phyloP scores from a whole-genome alignment of 2,329 filamentous ascomycete genomes.

The Rutstroemia sp. region DNA sequence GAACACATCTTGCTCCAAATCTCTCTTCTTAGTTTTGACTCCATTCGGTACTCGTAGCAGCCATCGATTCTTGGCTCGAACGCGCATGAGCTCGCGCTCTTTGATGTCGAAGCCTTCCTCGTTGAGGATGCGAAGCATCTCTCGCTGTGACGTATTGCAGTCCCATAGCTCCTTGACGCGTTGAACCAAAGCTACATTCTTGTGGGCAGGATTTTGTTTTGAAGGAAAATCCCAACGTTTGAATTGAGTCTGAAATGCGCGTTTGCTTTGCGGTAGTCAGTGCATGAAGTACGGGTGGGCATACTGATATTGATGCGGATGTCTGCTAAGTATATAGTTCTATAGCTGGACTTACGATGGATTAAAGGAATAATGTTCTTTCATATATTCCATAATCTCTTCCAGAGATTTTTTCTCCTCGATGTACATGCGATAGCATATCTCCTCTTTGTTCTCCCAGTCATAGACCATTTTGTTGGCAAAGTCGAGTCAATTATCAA shows the following conservation, averaged over 20 bases:
- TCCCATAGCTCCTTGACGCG: conserved; percentile 75
- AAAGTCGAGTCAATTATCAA: background rate
- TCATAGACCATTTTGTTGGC: conserved; percentile 42
- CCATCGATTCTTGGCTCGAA: conserved; percentile 63
- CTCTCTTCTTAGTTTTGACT: conserved; percentile 38
- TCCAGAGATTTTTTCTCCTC: conserved; percentile 65
- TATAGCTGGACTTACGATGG: conserved; percentile 7
- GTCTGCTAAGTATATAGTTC: conserved; percentile 12
- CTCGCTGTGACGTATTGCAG: conserved; percentile 60
- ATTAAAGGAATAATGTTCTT: conserved; percentile 51
- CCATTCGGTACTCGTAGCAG: conserved; percentile 55
- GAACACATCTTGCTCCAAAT: conserved; percentile 29
- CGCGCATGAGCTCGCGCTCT: conserved; percentile 60
- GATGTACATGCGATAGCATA: conserved; percentile 68
- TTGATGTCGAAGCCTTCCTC: conserved; percentile 69
- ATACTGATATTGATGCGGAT: conserved; percentile 14
- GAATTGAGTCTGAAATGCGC: conserved; percentile 69
- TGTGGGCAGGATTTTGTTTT: conserved; percentile 65
- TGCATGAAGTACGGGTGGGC: conserved; percentile 18
- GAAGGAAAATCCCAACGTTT: conserved; percentile 72
- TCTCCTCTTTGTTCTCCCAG: conserved; percentile 58
- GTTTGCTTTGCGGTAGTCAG: conserved; percentile 46
- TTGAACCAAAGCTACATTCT: conserved; percentile 57
- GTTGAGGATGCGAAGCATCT: conserved; percentile 65
- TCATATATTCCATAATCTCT: conserved; percentile 69